Base-by-base conservation (phyloP, 139 green algal species). In the Micractinium sp. region DNA sequence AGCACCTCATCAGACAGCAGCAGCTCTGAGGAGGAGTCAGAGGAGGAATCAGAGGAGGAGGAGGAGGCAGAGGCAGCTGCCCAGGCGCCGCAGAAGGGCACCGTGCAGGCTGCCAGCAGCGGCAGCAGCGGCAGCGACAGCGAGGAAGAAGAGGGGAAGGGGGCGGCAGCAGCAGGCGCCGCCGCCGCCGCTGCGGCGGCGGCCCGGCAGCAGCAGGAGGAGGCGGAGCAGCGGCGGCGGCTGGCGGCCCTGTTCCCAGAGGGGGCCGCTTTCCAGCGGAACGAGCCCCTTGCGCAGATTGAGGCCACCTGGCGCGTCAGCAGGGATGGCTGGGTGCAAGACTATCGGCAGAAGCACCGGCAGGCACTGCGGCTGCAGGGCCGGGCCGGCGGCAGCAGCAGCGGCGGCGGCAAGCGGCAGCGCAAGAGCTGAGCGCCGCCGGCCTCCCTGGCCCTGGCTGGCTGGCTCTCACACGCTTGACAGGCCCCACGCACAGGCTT, bases 291-390 rank as follows among this genome's bases (percentile, higher is more conserved):
- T 31, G 81, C 84, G 29, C 86, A 91, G 60, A n/a, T 92, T 12
- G 85, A 92, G 67, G 90, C 85, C 23, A 36, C 63, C 3, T 92
- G 86, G 86, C 71, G 90, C 56, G 90, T 81, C 27, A 86, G 61
- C 56, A 27, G 80, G 15, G 90, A 92, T 38, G 47, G 31, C 31
- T 75, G 69, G 79, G 73, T 78, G 66, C 82, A 85, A 47, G 85
- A 92, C 69, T 91, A 85, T 19, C 82, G 87, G 67, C 47, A 85
- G 69, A 90, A 87, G 77, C 79, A 86, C 61, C 60, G 86, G 78
- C 90, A 92, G 67, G 90, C 90, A 2, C 41, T 89, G 86, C 71
- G 89, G 29, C 27, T 85, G 47, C 36, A 56, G 47, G 47, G 47
- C 7, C 47, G 47, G 47, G 47, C 47, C 47, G 47, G 47, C 47